These are phyloP conservation scores for Mucuna pruriens DNA, from an alignment of 306 rosid species.

Conservation along the genomic window DNA sequence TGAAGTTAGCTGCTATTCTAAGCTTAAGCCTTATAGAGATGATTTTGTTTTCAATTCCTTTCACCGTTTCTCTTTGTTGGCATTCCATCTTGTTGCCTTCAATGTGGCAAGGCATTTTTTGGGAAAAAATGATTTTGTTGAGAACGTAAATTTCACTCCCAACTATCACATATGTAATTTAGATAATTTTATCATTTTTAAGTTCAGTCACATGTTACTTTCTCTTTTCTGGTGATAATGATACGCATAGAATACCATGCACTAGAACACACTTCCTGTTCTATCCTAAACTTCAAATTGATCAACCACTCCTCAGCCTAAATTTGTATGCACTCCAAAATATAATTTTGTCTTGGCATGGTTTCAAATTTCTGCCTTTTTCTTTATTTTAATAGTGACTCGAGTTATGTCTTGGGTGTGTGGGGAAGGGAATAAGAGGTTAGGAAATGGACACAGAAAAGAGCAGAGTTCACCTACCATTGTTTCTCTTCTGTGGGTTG, in stretches of 20 bases:
- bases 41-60: not conserved
- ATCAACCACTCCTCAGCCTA: not conserved
- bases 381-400: not conserved
- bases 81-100: slow-evolving; percentile 17
- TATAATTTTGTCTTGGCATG: not conserved
- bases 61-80: slow-evolving; percentile 25
- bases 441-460: not conserved
- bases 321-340: not conserved
- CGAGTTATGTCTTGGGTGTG: not conserved
- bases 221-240: not conserved
- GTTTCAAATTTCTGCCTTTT: not conserved
- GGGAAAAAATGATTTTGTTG: not conserved
- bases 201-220: not conserved
- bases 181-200: not conserved
- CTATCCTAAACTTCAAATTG: not conserved
- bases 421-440: not conserved
- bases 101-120: not conserved
- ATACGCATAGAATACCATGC: not conserved
- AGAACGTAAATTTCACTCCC: slow-evolving; percentile 8
- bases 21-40: slow-evolving; percentile 21
- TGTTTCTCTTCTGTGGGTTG: not conserved
- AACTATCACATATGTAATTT: not conserved
- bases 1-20: slow-evolving; percentile 34
- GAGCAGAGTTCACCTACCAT: not conserved
- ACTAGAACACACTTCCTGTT: not conserved